Conservation (phyloP, 495 filamentous ascomycete species). For the Talaromyces ruber region DNA sequence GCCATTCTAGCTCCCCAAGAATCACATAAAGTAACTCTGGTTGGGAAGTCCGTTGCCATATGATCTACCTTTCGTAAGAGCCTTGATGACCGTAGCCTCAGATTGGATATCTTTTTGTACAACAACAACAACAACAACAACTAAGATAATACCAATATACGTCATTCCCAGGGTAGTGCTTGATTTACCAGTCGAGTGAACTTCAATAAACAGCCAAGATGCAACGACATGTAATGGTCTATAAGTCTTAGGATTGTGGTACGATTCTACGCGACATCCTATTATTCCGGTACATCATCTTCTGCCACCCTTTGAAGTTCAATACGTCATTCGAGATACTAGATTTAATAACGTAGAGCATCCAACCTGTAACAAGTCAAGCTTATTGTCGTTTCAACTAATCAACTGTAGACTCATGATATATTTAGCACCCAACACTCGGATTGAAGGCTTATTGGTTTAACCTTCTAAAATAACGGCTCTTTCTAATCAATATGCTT, state of each 20-base stretch:
- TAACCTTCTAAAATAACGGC: neutral
- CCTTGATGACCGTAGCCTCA: constrained; percentile 6
- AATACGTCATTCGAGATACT: neutral
- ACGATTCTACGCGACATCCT: too few species aligned
- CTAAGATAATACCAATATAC: constrained; percentile 11
- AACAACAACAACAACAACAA: too few species aligned
- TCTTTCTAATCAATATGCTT: neutral
- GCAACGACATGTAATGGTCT: too few species aligned
- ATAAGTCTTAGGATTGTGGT: too few species aligned
- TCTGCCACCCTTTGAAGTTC: neutral
- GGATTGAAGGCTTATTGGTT: neutral
- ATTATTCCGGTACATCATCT: neutral
- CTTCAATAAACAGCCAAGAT: too few species aligned
- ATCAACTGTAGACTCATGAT: neutral
- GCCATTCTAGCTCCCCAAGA: neutral
- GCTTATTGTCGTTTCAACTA: neutral
- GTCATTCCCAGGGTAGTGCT: constrained; percentile 5
- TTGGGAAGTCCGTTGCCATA: constrained; percentile 4
- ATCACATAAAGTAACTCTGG: neutral
- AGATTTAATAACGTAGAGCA: neutral
- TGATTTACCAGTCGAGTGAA: constrained; percentile 6
- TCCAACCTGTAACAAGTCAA: neutral
- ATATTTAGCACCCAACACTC: neutral
- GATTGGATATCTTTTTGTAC: constrained; percentile 9
- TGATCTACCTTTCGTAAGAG: constrained; percentile 9